Evolutionary conservation across 306 rosid species (phyloP), one percentile per base, ranked within the genome.

Genomic region (Prunus davidiana): DNA sequence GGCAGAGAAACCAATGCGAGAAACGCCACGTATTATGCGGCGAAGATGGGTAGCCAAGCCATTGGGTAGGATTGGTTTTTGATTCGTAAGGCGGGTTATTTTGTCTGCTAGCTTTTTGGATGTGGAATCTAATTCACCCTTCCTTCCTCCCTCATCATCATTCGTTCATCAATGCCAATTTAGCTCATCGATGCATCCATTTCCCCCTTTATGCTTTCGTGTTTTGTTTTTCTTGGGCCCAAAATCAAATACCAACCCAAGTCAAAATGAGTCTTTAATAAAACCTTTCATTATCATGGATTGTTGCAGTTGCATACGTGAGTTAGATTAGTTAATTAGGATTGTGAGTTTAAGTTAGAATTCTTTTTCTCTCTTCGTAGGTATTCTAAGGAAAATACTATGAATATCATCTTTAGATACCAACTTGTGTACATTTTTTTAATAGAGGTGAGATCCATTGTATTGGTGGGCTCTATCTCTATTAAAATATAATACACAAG

Each of bases 1-100:
- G 55, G 71, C 76, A 85, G 72, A 63, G 87, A 86, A 81, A 86
- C 77, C 91, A 78, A 93, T 81, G 90, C 24, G 86, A 74, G 82
- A 93, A 85, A 84, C 61, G 87, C 81, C 93, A 90, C 93, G 93
- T 84, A 84, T 81, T 88, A 76, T 84, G 96, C 96, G 93, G 91
- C 91, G 85, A 84, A 69, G 87, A 10, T 25, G 60, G 60, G 51
- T 47, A 10, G 78, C 82, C 85, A 82, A 76, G 80, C 74, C 78
- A 82, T 30, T 7, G 43, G 43, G 43, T 82, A 78, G 79, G 79
- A 74, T 76, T 38, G 43, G 86, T 65, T 89, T 88, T 64, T 69
- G 83, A 86, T 70, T 84, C 86, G 81, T 56, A 76, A 85, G 51
- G 56, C 55, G 75, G 20, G 50, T 65, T 13, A 0, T 74, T 91